Evolutionary conservation across 306 rosid genomes (phyloP).

Genomic region (Sophora flavescens): DNA sequence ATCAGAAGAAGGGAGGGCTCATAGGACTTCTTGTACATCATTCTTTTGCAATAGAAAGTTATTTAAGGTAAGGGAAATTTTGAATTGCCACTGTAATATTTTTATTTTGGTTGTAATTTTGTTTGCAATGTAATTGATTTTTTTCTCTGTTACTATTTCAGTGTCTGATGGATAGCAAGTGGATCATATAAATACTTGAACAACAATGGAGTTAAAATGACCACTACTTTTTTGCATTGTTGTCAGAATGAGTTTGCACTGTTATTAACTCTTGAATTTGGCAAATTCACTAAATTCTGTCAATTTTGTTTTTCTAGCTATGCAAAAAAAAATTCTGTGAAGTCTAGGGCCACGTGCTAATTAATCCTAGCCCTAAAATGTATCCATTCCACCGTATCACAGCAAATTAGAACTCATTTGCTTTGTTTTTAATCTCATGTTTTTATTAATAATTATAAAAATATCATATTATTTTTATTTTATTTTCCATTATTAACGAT

Average conservation of each 20-base stretch:
- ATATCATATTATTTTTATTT: too few species aligned
- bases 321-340: too few species aligned
- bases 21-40: conserved; percentile 34
- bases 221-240: too few species aligned
- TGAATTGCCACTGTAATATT: neutral
- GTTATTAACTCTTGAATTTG: too few species aligned
- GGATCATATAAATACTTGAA: conserved; percentile 31
- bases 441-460: too few species aligned
- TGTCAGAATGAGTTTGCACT: too few species aligned
- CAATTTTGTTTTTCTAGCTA: neutral
- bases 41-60: conserved; percentile 39
- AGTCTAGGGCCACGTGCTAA: conserved; percentile 8
- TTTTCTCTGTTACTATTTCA: conserved; percentile 8
- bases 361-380: neutral
- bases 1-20: conserved; percentile 36
- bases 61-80: conserved; percentile 48
- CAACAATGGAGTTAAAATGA: neutral
- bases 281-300: neutral
- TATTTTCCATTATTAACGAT: too few species aligned
- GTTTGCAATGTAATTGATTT: conserved; percentile 21
- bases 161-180: neutral
- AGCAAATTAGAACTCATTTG: too few species aligned
- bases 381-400: too few species aligned
- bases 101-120: conserved; percentile 30
- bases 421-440: too few species aligned